Percentiles rank a stretch among this genome's conserved stretches.
phyloP scores from a whole-genome alignment of 805 yeast genomes.

The Lachancea sp. region DNA sequence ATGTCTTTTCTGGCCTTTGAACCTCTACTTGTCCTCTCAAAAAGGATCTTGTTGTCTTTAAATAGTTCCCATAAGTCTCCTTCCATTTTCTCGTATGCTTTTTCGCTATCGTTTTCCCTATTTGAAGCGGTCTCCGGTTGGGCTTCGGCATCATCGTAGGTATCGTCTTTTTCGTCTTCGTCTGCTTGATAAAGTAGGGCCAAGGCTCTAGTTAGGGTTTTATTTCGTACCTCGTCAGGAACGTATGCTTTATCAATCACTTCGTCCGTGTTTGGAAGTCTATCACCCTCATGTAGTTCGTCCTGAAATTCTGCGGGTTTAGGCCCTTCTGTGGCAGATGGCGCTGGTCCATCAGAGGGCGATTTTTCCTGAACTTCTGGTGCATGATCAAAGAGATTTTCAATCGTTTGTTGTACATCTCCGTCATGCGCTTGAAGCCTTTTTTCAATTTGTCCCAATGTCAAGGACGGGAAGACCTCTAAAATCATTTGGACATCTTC shows the following conservation, averaged over 20 bases:
- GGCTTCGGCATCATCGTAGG: constrained; percentile 49
- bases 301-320: constrained; percentile 1
- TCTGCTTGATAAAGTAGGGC: constrained; percentile 62
- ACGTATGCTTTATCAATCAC: constrained; percentile 19
- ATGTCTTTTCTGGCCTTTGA: constrained; percentile 45
- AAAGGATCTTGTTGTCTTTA: constrained; percentile 44
- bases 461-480: constrained; percentile 67
- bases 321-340: constrained; percentile 14
- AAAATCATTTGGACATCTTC: constrained; percentile 37
- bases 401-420: constrained; percentile 52
- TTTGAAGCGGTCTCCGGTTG: constrained; percentile 17
- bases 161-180: constrained; percentile 83
- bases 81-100: constrained; percentile 42
- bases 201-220: constrained; percentile 54
- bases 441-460: constrained; percentile 40
- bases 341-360: constrained; percentile 13
- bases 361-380: constrained; percentile 32
- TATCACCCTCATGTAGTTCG: constrained; percentile 7
- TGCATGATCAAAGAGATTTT: constrained; percentile 59
- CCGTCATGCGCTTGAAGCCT: constrained; percentile 44
- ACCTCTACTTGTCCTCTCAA: constrained; percentile 47
- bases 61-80: constrained; percentile 49
- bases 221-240: constrained; percentile 48
- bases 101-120: constrained; percentile 7
- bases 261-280: constrained; percentile 10